Percentiles rank a stretch among this genome's conserved stretches.
Evolutionary conservation across 1,139 yeast species (phyloP).

Genomic region (Nakaseomyces bracarensis): DNA sequence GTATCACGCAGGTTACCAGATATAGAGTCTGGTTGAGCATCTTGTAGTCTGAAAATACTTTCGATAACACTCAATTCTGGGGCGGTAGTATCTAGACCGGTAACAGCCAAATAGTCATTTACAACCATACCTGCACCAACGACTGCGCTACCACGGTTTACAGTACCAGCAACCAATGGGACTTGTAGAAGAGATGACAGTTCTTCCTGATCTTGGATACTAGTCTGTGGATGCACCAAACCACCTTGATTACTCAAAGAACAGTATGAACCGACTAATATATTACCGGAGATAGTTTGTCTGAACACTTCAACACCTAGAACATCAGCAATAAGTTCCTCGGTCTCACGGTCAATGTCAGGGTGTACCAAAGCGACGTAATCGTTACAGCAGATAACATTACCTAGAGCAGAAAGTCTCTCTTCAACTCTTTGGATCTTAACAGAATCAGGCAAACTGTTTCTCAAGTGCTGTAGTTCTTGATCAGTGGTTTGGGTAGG

Average conservation of each 20-base stretch:
- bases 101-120: slow-evolving; percentile 95
- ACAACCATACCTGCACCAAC: slow-evolving; percentile 99
- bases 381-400: slow-evolving; percentile 97
- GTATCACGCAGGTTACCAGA: slow-evolving; percentile 83
- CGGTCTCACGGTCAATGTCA: slow-evolving; percentile 98
- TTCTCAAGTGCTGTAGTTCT: slow-evolving; percentile 94
- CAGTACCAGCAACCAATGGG: slow-evolving; percentile 97
- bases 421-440: slow-evolving; percentile 98
- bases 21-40: slow-evolving; percentile 78
- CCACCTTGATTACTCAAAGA: slow-evolving; percentile 96
- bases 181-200: slow-evolving; percentile 90
- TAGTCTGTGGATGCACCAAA: slow-evolving; percentile 94
- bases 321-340: slow-evolving; percentile 97
- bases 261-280: slow-evolving; percentile 94
- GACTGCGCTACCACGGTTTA: slow-evolving; percentile 93
- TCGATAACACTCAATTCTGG: slow-evolving; percentile 96
- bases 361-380: slow-evolving; percentile 99
- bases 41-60: slow-evolving; percentile 87
- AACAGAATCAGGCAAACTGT: slow-evolving; percentile 92
- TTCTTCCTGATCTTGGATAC: slow-evolving; percentile 97
- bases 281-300: slow-evolving; percentile 97
- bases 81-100: slow-evolving; percentile 96
- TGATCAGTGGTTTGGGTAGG: slow-evolving; percentile 99
- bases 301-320: slow-evolving; percentile 98
- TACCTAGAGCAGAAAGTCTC: slow-evolving; percentile 91